Evolutionary conservation across 2,329 filamentous ascomycete species (phyloP), one percentile per base, ranked within the genome.

Genomic region (Xylaria digitata): DNA sequence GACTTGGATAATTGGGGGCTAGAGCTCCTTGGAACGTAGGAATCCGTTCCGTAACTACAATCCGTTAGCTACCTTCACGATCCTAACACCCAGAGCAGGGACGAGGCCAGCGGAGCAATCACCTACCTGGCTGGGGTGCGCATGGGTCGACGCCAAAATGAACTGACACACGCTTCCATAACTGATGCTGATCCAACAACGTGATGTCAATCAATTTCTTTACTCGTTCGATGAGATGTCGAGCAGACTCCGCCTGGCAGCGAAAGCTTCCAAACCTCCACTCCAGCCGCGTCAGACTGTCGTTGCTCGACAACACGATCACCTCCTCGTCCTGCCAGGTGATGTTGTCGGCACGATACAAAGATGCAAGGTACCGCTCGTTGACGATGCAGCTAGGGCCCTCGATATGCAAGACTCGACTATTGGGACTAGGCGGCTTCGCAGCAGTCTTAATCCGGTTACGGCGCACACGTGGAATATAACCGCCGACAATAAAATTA

Each of bases 241-340:
- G 60, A 17, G 82, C 85, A 58, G 82, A 80, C 76, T 86, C 81
- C 0, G 85, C 80, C 79, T 88, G 86, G 75, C 83, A 85, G 0
- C 85, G 81, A 65, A 81, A 88, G 62, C 84, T 86, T 0, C 84
- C 84, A 69, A 88, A 88, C 11, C 82, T 79, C 70, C 82, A 85
- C 78, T 87, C 85, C 15, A 85, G 68, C 1, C 82, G 78, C 0
- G 70, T 69, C 45, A 50, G 45, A 3, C 1, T 72, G 40, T 58
- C 61, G 40, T 62, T 61, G n/a, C 15, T 49, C 15, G 72, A 23
- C 0, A 82, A 74, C 19, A 75, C 71, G 2, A 77, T 69, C 60
- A 85, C 74, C 54, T 76, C 72, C 66, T 87, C 86, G 7, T 84
- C 65, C 70, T 87, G 79, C 69, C 82, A 88, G 1, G 76, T 75